Base-by-base conservation (phyloP, 2,329 filamentous ascomycete genomes). In the Neodidymelliopsis sp. region DNA sequence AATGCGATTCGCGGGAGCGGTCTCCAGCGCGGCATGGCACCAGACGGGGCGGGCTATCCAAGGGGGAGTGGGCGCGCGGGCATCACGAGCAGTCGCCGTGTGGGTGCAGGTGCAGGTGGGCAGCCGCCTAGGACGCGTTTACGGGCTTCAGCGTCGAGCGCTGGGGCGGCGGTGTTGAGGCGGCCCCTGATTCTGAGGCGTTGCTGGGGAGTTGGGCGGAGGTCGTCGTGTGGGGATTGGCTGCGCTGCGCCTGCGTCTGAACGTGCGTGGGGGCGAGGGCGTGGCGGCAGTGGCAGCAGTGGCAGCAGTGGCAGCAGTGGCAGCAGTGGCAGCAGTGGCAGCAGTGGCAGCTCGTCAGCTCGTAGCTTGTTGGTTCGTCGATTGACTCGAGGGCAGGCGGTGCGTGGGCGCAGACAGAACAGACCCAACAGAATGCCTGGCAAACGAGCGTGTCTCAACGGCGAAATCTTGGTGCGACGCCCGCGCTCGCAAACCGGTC, bases 1-100 rank as follows among this genome's bases (percentile, higher is more conserved):
- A 97, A 99, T 71, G 92, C 94, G 79, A 99, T 97, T 68, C 91
- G 90, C 75, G 92, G 90, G 74, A 99, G 84, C 69, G 94, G 93
- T 83, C 90, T 87, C 94, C 94, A 99, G 83, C 92, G 62, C 60
- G 71, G 64, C 71, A 74, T 74, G 63, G 66, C 69, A 55, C 61
- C 60, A 25, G 56, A 56, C 53, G 60, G 58, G 53, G 48, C 47
- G 65, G 52, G 62, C 63, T 70, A 68, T 68, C 55, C 57, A 54
- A 56, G 57, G 53, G 34, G 38, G 38, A 47, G 57, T 55, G 49
- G 65, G 63, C 55, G 63, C 42, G 56, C 46, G 57, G 51, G 64
- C 68, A 71, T 71, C 62, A 72, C 69, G 67, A 54, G 56, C 35
- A 45, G 45, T 30, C 22, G 47, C 29, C 38, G 44, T 30, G 30